Conservation (phyloP, 495 filamentous ascomycete species). For the Aspergillus bridgeri region DNA sequence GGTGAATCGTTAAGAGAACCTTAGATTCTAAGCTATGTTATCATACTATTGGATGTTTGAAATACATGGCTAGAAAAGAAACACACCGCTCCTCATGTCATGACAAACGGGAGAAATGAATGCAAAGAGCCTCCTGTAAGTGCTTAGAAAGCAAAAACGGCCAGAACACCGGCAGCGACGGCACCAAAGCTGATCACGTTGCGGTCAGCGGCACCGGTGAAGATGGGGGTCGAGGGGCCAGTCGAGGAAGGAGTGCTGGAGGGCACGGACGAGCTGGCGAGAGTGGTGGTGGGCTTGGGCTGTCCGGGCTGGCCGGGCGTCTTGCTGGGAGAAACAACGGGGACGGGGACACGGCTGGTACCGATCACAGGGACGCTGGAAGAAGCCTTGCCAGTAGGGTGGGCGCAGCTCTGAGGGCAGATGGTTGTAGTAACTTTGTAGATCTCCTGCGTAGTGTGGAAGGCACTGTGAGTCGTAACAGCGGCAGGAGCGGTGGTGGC, state of each 20-base stretch:
- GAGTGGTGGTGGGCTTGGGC: slow-evolving; percentile 11
- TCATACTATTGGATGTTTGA: background rate
- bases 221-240: slow-evolving; percentile 29
- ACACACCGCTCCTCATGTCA: background rate
- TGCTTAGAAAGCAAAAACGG: slow-evolving; percentile 42
- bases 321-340: slow-evolving; percentile 17
- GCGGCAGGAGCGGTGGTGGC: slow-evolving; percentile 22
- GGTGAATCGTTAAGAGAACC: background rate
- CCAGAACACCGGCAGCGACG: slow-evolving; percentile 40
- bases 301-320: slow-evolving; percentile 6
- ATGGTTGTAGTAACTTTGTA: slow-evolving; percentile 23
- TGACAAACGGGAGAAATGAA: background rate
- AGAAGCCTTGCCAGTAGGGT: slow-evolving; percentile 11
- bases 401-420: slow-evolving; percentile 19
- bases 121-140: background rate
- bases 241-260: slow-evolving; percentile 26
- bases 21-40: background rate
- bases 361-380: slow-evolving; percentile 21
- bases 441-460: slow-evolving; percentile 10
- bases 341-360: slow-evolving; percentile 25
- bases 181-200: slow-evolving; percentile 45
- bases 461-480: slow-evolving; percentile 17
- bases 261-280: slow-evolving; percentile 20
- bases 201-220: slow-evolving; percentile 48
- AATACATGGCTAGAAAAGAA: background rate